Evolutionary conservation across 805 yeast species (phyloP).

Genomic region (Candida methanosorbosa): DNA sequence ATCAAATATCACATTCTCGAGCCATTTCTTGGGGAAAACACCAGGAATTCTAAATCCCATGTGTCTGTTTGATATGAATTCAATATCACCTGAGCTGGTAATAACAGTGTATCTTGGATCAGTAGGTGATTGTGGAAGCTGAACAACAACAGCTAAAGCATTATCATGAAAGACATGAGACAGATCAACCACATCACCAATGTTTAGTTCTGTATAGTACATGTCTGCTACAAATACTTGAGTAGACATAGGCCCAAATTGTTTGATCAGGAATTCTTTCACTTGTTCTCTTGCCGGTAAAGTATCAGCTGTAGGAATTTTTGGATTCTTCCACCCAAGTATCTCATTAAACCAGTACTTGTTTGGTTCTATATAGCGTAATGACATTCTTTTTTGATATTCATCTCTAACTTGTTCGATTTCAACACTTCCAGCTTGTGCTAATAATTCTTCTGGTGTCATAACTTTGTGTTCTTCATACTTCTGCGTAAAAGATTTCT

Average conservation of each 20-base stretch:
- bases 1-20: conserved; percentile 19
- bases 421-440: conserved; percentile 18
- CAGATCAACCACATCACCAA: conserved; percentile 61
- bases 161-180: conserved; percentile 30
- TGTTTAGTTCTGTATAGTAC: conserved; percentile 22
- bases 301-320: not conserved
- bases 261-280: not conserved
- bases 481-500: no score
- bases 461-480: conserved; percentile 7
- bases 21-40: conserved; percentile 34
- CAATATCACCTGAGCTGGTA: conserved; percentile 47
- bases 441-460: conserved; percentile 24
- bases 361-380: conserved; percentile 22
- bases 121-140: conserved; percentile 36
- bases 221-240: conserved; percentile 11
- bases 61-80: conserved; percentile 34
- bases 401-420: conserved; percentile 16
- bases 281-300: not conserved
- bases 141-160: conserved; percentile 45
- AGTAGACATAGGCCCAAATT: conserved; percentile 9
- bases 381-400: conserved; percentile 10
- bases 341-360: conserved; percentile 16
- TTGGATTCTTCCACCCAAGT: not conserved
- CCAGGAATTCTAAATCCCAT: conserved; percentile 48
- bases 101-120: conserved; percentile 52